Base-by-base conservation (phyloP, 2,329 filamentous ascomycete genomes). In the Monilinia fructicola region DNA sequence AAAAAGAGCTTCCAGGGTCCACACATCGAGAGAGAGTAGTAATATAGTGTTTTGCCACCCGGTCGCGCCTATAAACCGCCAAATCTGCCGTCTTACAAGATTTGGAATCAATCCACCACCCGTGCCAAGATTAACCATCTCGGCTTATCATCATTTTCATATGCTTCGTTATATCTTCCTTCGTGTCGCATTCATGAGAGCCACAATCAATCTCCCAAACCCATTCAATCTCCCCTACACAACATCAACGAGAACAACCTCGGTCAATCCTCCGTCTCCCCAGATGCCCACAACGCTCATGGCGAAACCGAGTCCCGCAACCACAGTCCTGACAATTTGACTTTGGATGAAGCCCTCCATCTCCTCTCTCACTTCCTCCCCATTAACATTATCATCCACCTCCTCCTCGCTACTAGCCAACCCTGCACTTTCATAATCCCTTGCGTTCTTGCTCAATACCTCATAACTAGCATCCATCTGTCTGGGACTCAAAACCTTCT, bases 401-500 rank as follows among this genome's bases (percentile, higher is more conserved):
- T 76, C 77, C 72, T 85, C 87, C 77, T 83, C 83, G 52, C 81
- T 80, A 58, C 78, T 79, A 48, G 56, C 71, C 26, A 74, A 74
- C 9, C 74, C 77, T 68, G 85, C 81, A 69, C 80, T 82, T 69
- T 85, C 81, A 69, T 80, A 82, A 70, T 87, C 82, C 44, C 69
- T 52, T 56, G 72, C 69, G 58, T 70, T 73, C 12, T 71, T 67
- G 54, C 84, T 82, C 31, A 90, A 79, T 12, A 90, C 85, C 78
- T 92, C 89, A 78, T 90, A 91, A 81, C 86, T 91, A 55, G 86
- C 84, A 77, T 92, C 89, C 81, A 91, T 85, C 69, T 73, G 72
- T 63, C 69, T 70, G 2, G 58, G 44, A 1, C 58, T 61, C 58
- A 38, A 38, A 26, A 44, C 28, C n/a, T 61, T 21, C 59, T 61